A percentile compares a stretch with the other conserved stretches of the same genome.
These are phyloP conservation scores for Fusarium sp. DNA, from an alignment of 2,329 filamentous ascomycete species.

Conservation along the genomic window DNA sequence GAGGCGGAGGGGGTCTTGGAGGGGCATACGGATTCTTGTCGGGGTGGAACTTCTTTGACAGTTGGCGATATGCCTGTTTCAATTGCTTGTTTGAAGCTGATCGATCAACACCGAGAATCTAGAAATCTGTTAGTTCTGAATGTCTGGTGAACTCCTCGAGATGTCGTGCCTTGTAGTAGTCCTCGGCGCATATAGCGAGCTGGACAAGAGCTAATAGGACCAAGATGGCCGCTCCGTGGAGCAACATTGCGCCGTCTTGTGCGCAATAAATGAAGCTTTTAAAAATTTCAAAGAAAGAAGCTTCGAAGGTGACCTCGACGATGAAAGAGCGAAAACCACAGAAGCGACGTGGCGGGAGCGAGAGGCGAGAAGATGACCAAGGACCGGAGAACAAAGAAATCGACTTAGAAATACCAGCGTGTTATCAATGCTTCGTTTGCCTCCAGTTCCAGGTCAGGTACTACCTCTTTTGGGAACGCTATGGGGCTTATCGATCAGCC, in stretches of 20 bases:
- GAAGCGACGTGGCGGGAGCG: slow-evolving; percentile 9
- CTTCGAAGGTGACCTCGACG: slow-evolving; percentile 6
- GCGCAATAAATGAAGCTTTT: slow-evolving; percentile 27
- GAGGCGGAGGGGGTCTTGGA: slow-evolving; percentile 3
- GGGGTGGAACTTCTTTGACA: slow-evolving; percentile 96
- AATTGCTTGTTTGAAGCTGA: slow-evolving; percentile 87
- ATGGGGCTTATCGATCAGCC: slow-evolving; percentile 28
- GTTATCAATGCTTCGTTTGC: slow-evolving; percentile 45
- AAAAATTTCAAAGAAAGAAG: neutral
- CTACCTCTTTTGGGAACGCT: slow-evolving; percentile 23
- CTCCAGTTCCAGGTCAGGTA: slow-evolving; percentile 14
- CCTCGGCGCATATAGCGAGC: slow-evolving; percentile 70
- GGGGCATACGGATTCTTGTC: slow-evolving; percentile 92
- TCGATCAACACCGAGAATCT: slow-evolving; percentile 85
- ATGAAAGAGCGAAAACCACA: slow-evolving; percentile 4
- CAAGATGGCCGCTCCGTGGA: slow-evolving; percentile 61
- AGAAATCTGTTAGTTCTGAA: slow-evolving; percentile 6
- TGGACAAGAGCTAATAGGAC: slow-evolving; percentile 66
- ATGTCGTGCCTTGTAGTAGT: slow-evolving; percentile 79
- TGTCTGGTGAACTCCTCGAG: neutral
- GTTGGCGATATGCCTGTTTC: slow-evolving; percentile 89
- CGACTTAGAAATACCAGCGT: slow-evolving; percentile 48
- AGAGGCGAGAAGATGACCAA: slow-evolving; percentile 5
- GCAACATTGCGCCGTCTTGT: slow-evolving; percentile 59
- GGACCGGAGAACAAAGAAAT: slow-evolving; percentile 22